Percentiles rank a stretch among this genome's conserved stretches.
Conservation (phyloP, 306 rosid species). For the Citrullus mucosospermus region DNA sequence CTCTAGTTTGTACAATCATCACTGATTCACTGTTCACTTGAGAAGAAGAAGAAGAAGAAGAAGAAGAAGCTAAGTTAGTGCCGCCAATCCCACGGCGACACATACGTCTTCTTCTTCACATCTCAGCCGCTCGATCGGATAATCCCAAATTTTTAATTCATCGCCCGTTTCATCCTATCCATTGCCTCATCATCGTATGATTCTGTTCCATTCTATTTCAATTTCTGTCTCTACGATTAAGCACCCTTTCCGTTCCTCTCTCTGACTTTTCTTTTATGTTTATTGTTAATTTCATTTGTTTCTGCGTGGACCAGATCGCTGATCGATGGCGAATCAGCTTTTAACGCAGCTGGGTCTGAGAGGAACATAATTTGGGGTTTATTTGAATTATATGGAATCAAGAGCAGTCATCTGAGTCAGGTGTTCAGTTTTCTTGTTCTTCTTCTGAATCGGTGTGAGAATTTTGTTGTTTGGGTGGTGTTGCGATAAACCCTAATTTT, state of each 20-base stretch:
- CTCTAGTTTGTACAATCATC: no score
- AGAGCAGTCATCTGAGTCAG: slow-evolving; percentile 20
- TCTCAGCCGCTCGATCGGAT: neutral
- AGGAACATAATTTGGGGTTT: neutral
- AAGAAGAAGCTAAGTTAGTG: neutral
- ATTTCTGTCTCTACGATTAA: neutral
- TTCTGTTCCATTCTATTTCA: neutral
- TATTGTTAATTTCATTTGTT: neutral
- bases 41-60: no score
- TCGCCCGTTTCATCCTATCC: neutral
- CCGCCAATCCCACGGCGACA: slow-evolving; percentile 5
- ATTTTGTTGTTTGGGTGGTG: neutral
- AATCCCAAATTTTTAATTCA: neutral
- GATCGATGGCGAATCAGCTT: slow-evolving; percentile 12
- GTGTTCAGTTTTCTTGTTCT: slow-evolving; percentile 18
- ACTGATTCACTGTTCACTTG: neutral
- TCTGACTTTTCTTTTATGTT: neutral
- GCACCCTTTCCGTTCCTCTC: neutral
- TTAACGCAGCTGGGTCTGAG: slow-evolving; percentile 4
- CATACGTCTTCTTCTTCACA: neutral
- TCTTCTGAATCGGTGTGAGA: neutral
- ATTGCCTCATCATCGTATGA: neutral
- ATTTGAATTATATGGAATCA: neutral
- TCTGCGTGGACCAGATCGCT: slow-evolving; percentile 19
- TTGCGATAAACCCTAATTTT: slow-evolving; percentile 4